Evolutionary conservation across 306 rosid genomes (phyloP), one percentile per base, ranked within the genome.

Genomic region (Coriaria nepalensis): DNA sequence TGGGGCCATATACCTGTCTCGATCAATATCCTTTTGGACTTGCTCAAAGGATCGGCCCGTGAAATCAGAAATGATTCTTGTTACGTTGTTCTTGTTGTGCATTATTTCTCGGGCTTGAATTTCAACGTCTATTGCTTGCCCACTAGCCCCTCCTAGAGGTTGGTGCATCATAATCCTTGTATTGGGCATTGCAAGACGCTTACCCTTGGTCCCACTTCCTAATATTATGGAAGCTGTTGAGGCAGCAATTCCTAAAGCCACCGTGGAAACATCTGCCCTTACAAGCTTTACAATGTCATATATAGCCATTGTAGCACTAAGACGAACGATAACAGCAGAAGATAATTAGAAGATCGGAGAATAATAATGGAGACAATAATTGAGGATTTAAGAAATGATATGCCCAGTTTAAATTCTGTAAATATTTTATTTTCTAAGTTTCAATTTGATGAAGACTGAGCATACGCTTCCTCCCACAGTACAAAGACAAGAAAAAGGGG

Each of bases 101-200:
- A 85, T 72, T 52, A 85, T 77, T 79, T 90, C 98, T 29, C 67
- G 68, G 29, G 98, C 98, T 70, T 85, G 95, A 61, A 90, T 82
- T 58, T 84, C 98, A 47, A 90, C 95, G 61, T 90, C 98, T 59
- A 82, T 53, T 5, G 85, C 98, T 72, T 81, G 83, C n/a, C 98
- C 98, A 40, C 94, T 81, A n/a, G 95, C 86, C 57, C 98, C 94
- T 77, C 98, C 98, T 4, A 74, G 73, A 49, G 98, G 98, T 66
- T 90, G 98, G 64, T 76, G 87, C 57, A 90, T 70, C 98, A 90
- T 90, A 42, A 90, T 77, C 53, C 98, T 72, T 9, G 98, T 70
- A 53, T 85, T 90, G 10, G 98, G 98, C 98, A 90, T 85, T 6
- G 95, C 95, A 46, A 90, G 65, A 29, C 98, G 95, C 82, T 90